Base-by-base conservation (phyloP, 257 asterid species). In the Scutellaria barbata region DNA sequence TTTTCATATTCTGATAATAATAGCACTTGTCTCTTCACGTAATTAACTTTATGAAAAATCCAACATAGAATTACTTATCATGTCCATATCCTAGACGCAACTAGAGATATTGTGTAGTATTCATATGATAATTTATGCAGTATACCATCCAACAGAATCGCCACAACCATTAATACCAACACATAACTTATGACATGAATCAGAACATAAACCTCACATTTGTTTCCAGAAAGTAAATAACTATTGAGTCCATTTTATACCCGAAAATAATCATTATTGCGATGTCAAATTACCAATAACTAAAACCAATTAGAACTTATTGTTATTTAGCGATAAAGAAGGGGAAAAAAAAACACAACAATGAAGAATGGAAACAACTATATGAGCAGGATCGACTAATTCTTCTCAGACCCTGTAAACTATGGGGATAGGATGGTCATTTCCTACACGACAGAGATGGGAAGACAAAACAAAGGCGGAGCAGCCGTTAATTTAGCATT, bases 391-490 rank as follows among this genome's bases (percentile, higher is more conserved):
- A 59, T 72, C 60, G 52, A 59, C 77, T 74, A 74, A 61, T 76
- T 64, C 71, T 63, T 76, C 70, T 71, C 66, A 16, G 52, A 75
- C 50, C 76, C 75, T 57, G 50, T 35, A 54, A 30, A 51, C 73
- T 72, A 72, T 45, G 63, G 30, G 30, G 70, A 7, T 22, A 60
- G 57, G 33, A 52, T 20, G 37, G 68, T 37, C 65, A 43, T 56
- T 59, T 58, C 54, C 63, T 61, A 53, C 52, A 62, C 11, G 18
- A 62, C 53, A n/a, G 75, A 81, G 82, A 74, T 55, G 77, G 86
- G 75, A 76, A 67, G 63, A 76, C 80, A 79, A 79, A 81, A 75
- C 79, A 75, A 84, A 76, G 82, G 75, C 62, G 52, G 77, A 63
- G 71, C 54, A 74, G 79, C 83, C 81, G 40, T 56, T 64, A 48